Conservation (phyloP, 2,329 filamentous ascomycete species). For the Talaromyces sp. region DNA sequence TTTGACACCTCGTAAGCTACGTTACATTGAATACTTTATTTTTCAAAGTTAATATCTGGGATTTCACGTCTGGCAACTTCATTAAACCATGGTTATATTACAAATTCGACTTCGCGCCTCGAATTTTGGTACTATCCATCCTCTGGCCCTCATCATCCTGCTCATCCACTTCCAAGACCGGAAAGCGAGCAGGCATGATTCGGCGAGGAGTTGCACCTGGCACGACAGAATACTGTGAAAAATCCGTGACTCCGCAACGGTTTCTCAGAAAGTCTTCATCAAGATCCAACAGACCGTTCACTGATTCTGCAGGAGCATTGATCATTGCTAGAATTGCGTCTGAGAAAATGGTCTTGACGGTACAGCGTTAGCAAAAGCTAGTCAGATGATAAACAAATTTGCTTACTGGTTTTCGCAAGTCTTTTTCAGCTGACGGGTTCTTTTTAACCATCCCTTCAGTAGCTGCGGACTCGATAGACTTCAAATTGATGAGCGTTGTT, state of each 20-base stretch:
- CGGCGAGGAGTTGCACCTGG: conserved; percentile 58
- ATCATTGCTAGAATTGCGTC: conserved; percentile 73
- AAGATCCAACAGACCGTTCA: conserved; percentile 67
- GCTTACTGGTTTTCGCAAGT: conserved; percentile 57
- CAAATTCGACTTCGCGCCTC: conserved; percentile 17
- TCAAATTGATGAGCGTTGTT: neutral
- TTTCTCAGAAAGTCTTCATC: conserved; percentile 76
- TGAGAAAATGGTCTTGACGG: conserved; percentile 61
- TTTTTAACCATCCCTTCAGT: conserved; percentile 50
- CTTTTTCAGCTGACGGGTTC: conserved; percentile 44
- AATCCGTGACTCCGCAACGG: conserved; percentile 61
- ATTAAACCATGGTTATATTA: conserved; percentile 5
- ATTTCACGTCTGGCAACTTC: too few species aligned
- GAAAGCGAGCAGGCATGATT: conserved; percentile 70
- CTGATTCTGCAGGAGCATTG: conserved; percentile 48
- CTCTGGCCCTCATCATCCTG: conserved; percentile 73
- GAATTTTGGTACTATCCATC: conserved; percentile 56
- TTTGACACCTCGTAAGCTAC: too few species aligned
- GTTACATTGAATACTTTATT: too few species aligned
- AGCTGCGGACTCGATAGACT: conserved; percentile 69
- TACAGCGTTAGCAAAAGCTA: neutral
- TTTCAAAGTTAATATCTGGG: too few species aligned
- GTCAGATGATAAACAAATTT: neutral
- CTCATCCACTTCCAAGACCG: conserved; percentile 65
- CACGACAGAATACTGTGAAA: conserved; percentile 66